Evolutionary conservation across 2,329 filamentous ascomycete genomes (phyloP), one percentile per base, ranked within the genome.

Genomic region (Aspergillus proliferans): DNA sequence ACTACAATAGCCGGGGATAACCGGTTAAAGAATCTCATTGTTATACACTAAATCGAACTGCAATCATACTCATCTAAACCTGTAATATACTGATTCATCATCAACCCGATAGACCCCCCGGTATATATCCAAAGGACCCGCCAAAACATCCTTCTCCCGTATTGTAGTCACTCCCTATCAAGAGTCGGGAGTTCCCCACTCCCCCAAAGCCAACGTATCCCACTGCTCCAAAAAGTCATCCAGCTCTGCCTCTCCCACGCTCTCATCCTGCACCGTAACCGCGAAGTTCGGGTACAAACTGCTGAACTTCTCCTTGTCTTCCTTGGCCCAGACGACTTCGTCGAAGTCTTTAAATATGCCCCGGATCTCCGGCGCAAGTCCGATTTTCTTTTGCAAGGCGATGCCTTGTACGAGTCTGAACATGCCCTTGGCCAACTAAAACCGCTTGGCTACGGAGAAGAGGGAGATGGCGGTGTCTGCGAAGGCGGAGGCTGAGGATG

Each of bases 321-420:
- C 45, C n/a, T 41, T 24, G 1, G 47, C 46, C 60, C 60, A 62
- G 7, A 46, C 19, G 9, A 47, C 46, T 8, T n/a, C 39, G n/a
- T 57, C 50, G 21, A 60, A 55, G n/a, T 59, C 54, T 6, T 41
- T 43, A 8, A 60, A 51, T 2, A 61, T 43, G 14, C 42, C 15
- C 5, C 48, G 39, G 1, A 51, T 55, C 42, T 60, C 55, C 2
- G 26, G n/a, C 4, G 59, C 57, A 7, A 62, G 50, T 1, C 10
- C 18, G 15, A 49, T 45, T 1, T 47, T 42, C 33, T 47, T 49
- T 22, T 52, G 48, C 22, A 36, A 24, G 0, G 58, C 54, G 1
- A 57, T 57, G 14, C 58, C 19, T 39, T 61, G 58, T 0, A 61
- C 39, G 39, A 58, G 52, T 5, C 59, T 55, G 33, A 61, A 46